A percentile compares a stretch with the other conserved stretches of the same genome.
Conservation (phyloP, 148 eudicot species). For the Vaccinium vitisidaea region DNA sequence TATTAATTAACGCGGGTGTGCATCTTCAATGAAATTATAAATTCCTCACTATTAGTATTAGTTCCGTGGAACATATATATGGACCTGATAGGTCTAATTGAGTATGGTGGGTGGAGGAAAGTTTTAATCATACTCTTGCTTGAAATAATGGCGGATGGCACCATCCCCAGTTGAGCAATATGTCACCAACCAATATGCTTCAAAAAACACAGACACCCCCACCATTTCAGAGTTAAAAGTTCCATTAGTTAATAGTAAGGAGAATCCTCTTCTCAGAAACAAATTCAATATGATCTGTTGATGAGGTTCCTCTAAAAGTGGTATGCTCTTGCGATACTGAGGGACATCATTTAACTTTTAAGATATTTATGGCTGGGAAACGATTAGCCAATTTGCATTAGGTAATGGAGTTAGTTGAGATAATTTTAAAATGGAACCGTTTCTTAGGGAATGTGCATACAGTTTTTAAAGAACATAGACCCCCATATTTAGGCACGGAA, state of each 20-base stretch:
- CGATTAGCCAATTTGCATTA: background rate
- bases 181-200: background rate
- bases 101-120: no score
- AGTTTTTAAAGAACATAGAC: background rate
- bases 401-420: background rate
- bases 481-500: background rate
- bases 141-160: no score
- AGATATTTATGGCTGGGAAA: background rate
- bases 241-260: background rate
- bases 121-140: no score
- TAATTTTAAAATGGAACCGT: background rate
- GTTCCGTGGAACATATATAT: no score
- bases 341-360: background rate
- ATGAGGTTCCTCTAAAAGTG: constrained; percentile 1
- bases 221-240: background rate
- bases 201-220: background rate
- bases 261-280: background rate
- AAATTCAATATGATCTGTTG: background rate
- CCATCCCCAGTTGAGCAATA: no score
- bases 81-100: no score
- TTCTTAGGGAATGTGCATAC: background rate
- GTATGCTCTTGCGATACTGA: background rate
- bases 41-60: background rate
- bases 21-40: background rate
- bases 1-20: background rate